These are phyloP conservation scores for Leavenworthia alabamica DNA, from an alignment of 345 rosid species.

Conservation along the genomic window DNA sequence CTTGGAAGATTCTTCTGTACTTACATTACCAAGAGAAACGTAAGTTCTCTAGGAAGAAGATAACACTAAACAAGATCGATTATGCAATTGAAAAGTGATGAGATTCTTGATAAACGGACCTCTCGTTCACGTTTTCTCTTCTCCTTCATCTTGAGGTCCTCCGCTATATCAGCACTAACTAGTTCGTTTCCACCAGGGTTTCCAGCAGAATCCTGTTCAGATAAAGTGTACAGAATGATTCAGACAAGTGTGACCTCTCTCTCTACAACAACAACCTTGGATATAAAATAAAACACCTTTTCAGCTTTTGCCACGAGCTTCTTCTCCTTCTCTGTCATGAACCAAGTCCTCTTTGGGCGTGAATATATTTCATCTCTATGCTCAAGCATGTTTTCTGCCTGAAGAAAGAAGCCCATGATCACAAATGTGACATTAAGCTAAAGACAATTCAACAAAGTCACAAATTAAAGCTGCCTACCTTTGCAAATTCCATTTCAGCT, in stretches of 20 bases:
- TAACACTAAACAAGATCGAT: background rate
- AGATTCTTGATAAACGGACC: slow-evolving; percentile 34
- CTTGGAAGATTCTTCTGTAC: slow-evolving; percentile 85
- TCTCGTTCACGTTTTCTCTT: slow-evolving; percentile 86
- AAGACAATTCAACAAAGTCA: background rate
- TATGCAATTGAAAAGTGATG: slow-evolving; percentile 12
- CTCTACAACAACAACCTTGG: background rate
- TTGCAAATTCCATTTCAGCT: slow-evolving; percentile 93
- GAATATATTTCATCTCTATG: slow-evolving; percentile 80
- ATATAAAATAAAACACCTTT: slow-evolving; percentile 39
- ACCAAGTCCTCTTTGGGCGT: slow-evolving; percentile 94
- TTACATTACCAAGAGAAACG: slow-evolving; percentile 10
- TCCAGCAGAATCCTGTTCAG: slow-evolving; percentile 47
- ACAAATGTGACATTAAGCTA: background rate
- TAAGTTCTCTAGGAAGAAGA: slow-evolving; percentile 1
- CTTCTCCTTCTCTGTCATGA: slow-evolving; percentile 84
- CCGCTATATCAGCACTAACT: slow-evolving; percentile 81
- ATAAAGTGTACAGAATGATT: slow-evolving; percentile 16
- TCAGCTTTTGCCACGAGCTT: slow-evolving; percentile 55
- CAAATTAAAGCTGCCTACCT: slow-evolving; percentile 42
- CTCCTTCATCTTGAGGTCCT: slow-evolving; percentile 85
- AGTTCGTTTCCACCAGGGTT: slow-evolving; percentile 50
- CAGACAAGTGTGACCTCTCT: slow-evolving; percentile 4
- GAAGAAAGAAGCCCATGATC: slow-evolving; percentile 19
- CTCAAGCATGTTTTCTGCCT: slow-evolving; percentile 91